A percentile compares a stretch with the other conserved stretches of the same genome.
phyloP scores from a whole-genome alignment of 352 stramenopile species.

The Pythium guiyangense region DNA sequence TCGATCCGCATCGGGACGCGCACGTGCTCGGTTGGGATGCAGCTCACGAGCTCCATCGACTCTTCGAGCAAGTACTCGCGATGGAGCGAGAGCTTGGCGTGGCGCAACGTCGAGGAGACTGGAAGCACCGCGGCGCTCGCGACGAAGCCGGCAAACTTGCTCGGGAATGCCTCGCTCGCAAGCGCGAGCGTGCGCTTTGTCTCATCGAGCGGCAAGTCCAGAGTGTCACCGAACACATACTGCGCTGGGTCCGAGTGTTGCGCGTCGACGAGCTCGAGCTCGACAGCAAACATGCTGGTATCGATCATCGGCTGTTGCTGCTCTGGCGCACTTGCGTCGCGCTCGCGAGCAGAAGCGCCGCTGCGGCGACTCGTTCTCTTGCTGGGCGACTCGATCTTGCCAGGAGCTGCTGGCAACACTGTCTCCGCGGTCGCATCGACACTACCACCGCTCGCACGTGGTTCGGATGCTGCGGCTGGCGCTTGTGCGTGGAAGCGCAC shows the following conservation, averaged over 20 bases:
- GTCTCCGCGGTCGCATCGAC: not conserved
- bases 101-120: conserved; percentile 54
- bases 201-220: conserved; percentile 77
- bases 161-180: conserved; percentile 49
- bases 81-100: conserved; percentile 53
- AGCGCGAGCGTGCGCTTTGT: conserved; percentile 24
- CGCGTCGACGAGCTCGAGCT: no score
- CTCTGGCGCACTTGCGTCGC: no score
- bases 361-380: no score
- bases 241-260: conserved; percentile 32
- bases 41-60: conserved; percentile 59
- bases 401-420: conserved; percentile 1
- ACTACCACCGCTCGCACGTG: no score
- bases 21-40: conserved; percentile 49
- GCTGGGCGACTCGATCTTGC: not conserved
- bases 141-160: conserved; percentile 73
- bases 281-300: no score
- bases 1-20: conserved; percentile 78
- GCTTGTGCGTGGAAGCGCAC: not conserved
- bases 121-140: conserved; percentile 51
- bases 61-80: conserved; percentile 62
- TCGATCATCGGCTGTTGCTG: no score
- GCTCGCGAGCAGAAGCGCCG: no score
- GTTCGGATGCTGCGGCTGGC: no score
- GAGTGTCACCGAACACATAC: conserved; percentile 36